A percentile compares a stretch with the other conserved stretches of the same genome.
Conservation (phyloP, 352 stramenopile genomes). For the Pythium folliculosum region DNA sequence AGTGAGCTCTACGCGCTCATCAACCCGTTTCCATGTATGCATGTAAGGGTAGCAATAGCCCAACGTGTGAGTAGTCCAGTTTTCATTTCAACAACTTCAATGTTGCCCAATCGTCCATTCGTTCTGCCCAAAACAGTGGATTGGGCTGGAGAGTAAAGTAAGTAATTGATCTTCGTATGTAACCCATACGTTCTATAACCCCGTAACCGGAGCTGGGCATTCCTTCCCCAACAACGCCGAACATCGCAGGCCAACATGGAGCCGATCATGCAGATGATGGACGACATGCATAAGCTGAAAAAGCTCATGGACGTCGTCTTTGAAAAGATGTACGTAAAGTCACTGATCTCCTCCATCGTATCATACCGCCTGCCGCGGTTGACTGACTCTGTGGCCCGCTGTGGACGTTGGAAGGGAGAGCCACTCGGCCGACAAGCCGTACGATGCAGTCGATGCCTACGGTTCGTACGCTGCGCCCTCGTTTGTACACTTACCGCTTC, state of each 20-base stretch:
- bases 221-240: neutral
- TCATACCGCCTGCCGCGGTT: neutral
- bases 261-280: constrained; percentile 91
- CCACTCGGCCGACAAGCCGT: constrained; percentile 56
- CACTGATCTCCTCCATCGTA: neutral
- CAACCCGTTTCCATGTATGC: too few relatives aligned
- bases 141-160: neutral
- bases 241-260: constrained; percentile 47
- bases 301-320: constrained; percentile 90
- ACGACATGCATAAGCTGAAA: constrained; percentile 91
- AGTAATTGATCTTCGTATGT: neutral
- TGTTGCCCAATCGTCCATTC: neutral
- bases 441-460: constrained; percentile 80
- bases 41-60: too few relatives aligned
- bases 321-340: constrained; percentile 72
- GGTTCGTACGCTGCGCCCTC: constrained; percentile 33
- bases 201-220: neutral
- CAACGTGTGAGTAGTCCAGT: too few relatives aligned
- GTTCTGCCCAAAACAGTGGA: neutral
- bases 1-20: neutral
- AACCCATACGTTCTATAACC: neutral
- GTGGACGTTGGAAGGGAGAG: constrained; percentile 36
- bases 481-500: neutral
- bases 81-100: too few relatives aligned
- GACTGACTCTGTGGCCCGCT: neutral